Evolutionary conservation across 352 stramenopile genomes (phyloP).

Genomic region (Globisporangium parvum): DNA sequence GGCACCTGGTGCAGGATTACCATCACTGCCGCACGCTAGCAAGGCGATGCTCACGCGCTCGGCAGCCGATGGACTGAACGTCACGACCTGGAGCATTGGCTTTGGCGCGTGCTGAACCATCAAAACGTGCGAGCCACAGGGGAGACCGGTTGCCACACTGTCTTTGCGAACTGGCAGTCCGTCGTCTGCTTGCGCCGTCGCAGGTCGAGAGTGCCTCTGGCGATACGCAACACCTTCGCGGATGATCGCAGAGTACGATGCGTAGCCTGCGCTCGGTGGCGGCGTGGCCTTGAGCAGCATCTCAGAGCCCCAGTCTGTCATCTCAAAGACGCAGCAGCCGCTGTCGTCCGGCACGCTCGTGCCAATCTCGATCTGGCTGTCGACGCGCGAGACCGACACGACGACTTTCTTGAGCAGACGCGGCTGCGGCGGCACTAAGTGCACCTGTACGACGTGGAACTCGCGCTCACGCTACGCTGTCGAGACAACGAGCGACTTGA

Average conservation of each 20-base stretch:
- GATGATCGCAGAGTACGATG: constrained; percentile 34
- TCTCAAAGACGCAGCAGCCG: constrained; percentile 49
- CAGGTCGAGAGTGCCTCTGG: background rate
- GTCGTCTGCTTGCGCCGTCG: background rate
- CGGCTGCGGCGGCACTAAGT: constrained; percentile 31
- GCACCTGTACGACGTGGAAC: constrained; percentile 33
- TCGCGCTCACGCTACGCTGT: constrained; percentile 31
- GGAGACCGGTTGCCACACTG: background rate
- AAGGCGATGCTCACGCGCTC: background rate
- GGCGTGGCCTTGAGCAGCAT: constrained; percentile 28
- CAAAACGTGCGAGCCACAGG: constrained; percentile 11
- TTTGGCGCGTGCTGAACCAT: constrained; percentile 19
- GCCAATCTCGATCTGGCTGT: constrained; percentile 28
- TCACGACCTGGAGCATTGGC: background rate
- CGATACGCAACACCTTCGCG: constrained; percentile 8
- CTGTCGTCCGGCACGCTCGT: constrained; percentile 29
- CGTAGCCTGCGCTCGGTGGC: constrained; percentile 14
- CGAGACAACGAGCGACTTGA: constrained; percentile 5
- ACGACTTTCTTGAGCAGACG: constrained; percentile 27
- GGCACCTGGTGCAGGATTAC: background rate
- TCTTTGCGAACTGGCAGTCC: background rate
- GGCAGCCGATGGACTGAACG: constrained; percentile 1
- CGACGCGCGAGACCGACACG: constrained; percentile 28
- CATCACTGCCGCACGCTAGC: background rate
- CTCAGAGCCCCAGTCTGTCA: constrained; percentile 46